Evolutionary conservation across 352 stramenopile species (phyloP), one percentile per base, ranked within the genome.

Genomic region (Pseudoperonospora humuli): DNA sequence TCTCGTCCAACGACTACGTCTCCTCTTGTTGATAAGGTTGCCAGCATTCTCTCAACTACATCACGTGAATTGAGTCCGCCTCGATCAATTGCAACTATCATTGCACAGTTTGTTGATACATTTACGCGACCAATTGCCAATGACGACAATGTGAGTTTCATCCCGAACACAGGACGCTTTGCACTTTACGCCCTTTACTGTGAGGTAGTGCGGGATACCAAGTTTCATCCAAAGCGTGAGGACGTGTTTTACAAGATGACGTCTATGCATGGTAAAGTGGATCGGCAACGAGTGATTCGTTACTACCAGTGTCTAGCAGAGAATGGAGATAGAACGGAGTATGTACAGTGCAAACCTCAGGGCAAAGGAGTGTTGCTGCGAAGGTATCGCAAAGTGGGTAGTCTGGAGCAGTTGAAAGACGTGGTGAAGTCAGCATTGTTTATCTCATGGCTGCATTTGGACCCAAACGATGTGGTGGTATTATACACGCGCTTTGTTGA

Each of bases 211-310:
- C 15, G 14, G 2, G 61, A 75, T 26, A 33, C 15, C 1, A 50
- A 24, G n/a, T 64, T 55, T 36, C 64, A 76, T 42, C 70, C 67
- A 2, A 76, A 69, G 18, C 57, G 55, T 7, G 50, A 70, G 25
- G 65, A 78, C 32, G 56, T 69, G 13, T 82, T 82, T 40, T 82
- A 82, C 54, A 82, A 82, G 43, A 75, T 82, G 53, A 78, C 70
- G 27, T 82, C 70, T 3, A 52, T 69, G 51, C 54, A 75, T 39
- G 57, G 70, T 24, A 75, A 76, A 57, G 59, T 82, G 8, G 70
- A 82, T 46, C 64, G 70, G 13, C 70, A 82, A 36, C 61, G 70
- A 1, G 64, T 78, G 14, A 69, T 70, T 26, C 58, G 70, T 6
- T 76, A 75, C 31, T 82, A 74, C 18, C 64, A 32, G 14, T 67